Evolutionary conservation across 805 yeast species (phyloP), one percentile per base, ranked within the genome.

Genomic region (Yarrowia keelungensis): DNA sequence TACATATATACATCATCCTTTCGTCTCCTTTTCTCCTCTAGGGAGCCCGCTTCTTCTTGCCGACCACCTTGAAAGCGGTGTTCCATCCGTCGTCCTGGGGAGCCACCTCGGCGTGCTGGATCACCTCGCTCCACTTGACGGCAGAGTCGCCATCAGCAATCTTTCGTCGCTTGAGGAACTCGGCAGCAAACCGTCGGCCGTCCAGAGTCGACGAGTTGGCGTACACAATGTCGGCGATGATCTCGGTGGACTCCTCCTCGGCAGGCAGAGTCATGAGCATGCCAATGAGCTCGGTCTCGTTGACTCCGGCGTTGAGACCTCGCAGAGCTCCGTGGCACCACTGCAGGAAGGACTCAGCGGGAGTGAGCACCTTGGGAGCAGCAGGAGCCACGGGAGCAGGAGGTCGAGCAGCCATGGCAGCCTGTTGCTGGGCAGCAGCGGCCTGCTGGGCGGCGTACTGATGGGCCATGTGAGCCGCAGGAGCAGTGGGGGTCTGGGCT

Each of bases 121-220:
- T 80, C 3, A 93, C 95, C 70, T 88, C 89, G 62, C 84, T 82
- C 97, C 97, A 92, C 51, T 53, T 50, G 51, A 65, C 61, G 9
- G 61, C 50, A 15, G 68, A 65, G 72, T 85, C 81, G 9, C 77
- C 76, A 74, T 92, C 98, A 69, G 91, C 93, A 62, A 81, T 83
- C 70, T 83, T 84, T 75, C 95, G 88, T 76, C 90, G 87, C 79
- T 88, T 89, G 76, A 89, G 82, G 77, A 95, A 95, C 75, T 95
- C 99, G 69, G 84, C 85, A 0, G 99, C 97, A 81, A 93, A 94
- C 72, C 97, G 84, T 76, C 97, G 87, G 32, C 98, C 98, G 77
- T 95, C 97, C 90, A 94, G 88, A 1, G 93, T 89, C 2, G 93
- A 85, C 49, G 97, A 89, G 70, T 92, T 90, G 35, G 95, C 87